Percentiles rank a stretch among this genome's conserved stretches.
These are phyloP conservation scores for Aspergillus homomorphus DNA, from an alignment of 495 filamentous ascomycete genomes.

Conservation along the genomic window DNA sequence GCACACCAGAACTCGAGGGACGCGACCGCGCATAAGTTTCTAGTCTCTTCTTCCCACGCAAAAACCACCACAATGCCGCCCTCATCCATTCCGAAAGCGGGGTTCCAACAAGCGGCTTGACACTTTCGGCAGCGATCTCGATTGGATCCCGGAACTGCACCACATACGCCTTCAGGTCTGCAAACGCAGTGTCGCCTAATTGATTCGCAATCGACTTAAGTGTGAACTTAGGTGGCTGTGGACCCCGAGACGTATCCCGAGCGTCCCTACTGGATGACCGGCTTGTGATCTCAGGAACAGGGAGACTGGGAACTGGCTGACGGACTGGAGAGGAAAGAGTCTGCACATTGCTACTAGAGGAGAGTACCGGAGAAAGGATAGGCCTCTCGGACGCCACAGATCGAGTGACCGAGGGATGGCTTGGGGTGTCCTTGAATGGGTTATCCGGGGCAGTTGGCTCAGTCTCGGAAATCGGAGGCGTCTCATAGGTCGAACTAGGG, in stretches of 20 bases:
- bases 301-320: conserved; percentile 10
- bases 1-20: conserved; percentile 39
- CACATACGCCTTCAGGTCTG: conserved; percentile 63
- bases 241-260: conserved; percentile 23
- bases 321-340: conserved; percentile 18
- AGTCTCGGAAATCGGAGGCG: conserved; percentile 27
- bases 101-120: conserved; percentile 58
- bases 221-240: conserved; percentile 41
- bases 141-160: conserved; percentile 67
- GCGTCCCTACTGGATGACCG: conserved; percentile 24
- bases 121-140: conserved; percentile 64
- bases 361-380: conserved; percentile 20
- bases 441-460: conserved; percentile 27
- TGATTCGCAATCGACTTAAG: conserved; percentile 40
- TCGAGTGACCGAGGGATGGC: conserved; percentile 10
- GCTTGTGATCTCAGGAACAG: conserved; percentile 5
- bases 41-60: conserved; percentile 68
- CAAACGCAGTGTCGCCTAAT: conserved; percentile 60
- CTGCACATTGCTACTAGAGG: conserved; percentile 19
- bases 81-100: conserved; percentile 63
- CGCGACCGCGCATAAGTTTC: conserved; percentile 66
- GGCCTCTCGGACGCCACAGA: conserved; percentile 9
- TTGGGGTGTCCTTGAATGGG: conserved; percentile 15
- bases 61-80: conserved; percentile 82
- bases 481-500: conserved; percentile 28